Evolutionary conservation across 768 basidiomycete genomes (phyloP), one percentile per base, ranked within the genome.

Genomic region (Psilocybe azurescens): DNA sequence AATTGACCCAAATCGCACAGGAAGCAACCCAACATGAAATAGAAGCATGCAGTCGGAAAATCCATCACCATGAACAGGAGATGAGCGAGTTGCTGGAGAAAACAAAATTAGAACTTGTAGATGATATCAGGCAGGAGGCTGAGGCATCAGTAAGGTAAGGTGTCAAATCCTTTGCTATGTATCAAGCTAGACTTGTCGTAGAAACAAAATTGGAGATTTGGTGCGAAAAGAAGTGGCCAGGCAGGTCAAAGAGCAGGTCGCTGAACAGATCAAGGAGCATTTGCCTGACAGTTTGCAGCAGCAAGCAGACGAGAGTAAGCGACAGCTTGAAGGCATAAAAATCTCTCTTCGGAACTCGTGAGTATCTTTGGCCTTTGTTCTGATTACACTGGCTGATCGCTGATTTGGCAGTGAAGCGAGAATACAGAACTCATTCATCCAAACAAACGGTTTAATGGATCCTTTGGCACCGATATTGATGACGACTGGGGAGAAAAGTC

Each of bases 331-430:
- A 16, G 78, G 80, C 7, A 77, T 84, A 50, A 77, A 76, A 61
- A 73, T 75, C 33, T 82, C 85, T 9, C 69, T 85, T 24, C 64
- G 53, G 13, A 89, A 88, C 72, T 86, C 86, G 87, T 88, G 63
- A 64, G 84, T 79, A 18, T 29, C n/a, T 44, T 39, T 59, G 30
- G 20, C 18, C 16, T 36, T 20, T 24, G 9, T 5, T 9, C 33
- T 20, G 3, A 30, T 44, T 24, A 24, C 24, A 24, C 2, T 24
- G 24, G 5, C 2, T 29, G 16, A 10, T 13, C 24, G 39, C 29
- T 30, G 14, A 20, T 28, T n/a, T 55, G 36, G 38, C 62, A 88
- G 86, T 2, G 75, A 81, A 61, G 81, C 86, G 29, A 77, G 86
- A 51, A 76, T 77, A n/a, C 70, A 67, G 16, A 87, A 88, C 67